Percentiles rank a stretch among this genome's conserved stretches.
Evolutionary conservation across 2,329 filamentous ascomycete genomes (phyloP).

Genomic region (Sporothrix brunneoviolacea): DNA sequence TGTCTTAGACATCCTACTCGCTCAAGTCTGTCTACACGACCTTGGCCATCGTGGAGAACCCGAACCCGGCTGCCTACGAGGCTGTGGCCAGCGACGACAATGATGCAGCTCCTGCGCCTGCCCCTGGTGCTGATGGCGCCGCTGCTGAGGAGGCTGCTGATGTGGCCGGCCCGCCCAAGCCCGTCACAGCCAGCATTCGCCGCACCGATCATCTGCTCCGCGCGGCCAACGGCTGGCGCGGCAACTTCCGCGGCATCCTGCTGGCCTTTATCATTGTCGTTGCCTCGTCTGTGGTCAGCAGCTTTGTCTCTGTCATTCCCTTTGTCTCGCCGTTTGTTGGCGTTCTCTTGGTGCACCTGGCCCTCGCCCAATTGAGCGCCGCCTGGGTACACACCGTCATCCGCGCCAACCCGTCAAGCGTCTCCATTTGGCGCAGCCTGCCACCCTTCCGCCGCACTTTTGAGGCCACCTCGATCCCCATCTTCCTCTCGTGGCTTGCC

Average conservation of each 20-base stretch:
- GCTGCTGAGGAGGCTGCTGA: conserved; percentile 29
- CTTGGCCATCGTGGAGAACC: conserved; percentile 53
- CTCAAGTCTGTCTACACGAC: conserved; percentile 44
- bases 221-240: conserved; percentile 54
- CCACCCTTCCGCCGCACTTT: conserved; percentile 58
- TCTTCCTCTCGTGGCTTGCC: conserved; percentile 55
- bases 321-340: conserved; percentile 32
- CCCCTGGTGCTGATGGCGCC: conserved; percentile 20
- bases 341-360: conserved; percentile 48
- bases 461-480: conserved; percentile 62
- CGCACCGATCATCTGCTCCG: conserved; percentile 50
- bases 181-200: conserved; percentile 46
- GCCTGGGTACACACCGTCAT: conserved; percentile 86
- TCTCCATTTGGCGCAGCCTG: conserved; percentile 61
- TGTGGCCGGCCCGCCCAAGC: conserved; percentile 30
- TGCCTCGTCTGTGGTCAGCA: conserved; percentile 30
- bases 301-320: conserved; percentile 37
- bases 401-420: conserved; percentile 50
- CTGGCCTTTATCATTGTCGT: conserved; percentile 38
- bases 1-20: conserved; percentile 42
- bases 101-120: conserved; percentile 7
- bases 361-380: conserved; percentile 62
- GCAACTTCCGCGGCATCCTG: conserved; percentile 63
- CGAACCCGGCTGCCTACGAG: conserved; percentile 48
- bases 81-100: conserved; percentile 37